phyloP scores from a whole-genome alignment of 2,329 filamentous ascomycete genomes.

The Botrytis medusae region DNA sequence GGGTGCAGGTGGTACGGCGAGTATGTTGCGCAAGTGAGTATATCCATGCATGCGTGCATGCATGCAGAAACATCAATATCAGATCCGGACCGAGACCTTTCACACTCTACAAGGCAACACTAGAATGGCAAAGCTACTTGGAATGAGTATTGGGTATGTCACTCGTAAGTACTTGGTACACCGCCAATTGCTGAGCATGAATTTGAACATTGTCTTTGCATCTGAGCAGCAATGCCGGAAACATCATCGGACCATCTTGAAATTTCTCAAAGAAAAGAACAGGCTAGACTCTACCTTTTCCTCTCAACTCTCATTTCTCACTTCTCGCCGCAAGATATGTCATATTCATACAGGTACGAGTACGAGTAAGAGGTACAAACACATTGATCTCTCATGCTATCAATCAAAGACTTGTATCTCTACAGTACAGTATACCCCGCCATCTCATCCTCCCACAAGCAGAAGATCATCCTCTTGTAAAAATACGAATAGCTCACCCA shows the following conservation, averaged over 20 bases:
- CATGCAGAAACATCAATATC: constrained; percentile 17
- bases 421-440: background rate
- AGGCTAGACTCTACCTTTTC: background rate
- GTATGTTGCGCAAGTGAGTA: constrained; percentile 10
- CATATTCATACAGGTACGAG: background rate
- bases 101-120: constrained; percentile 12
- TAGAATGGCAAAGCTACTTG: constrained; percentile 1
- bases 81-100: constrained; percentile 19
- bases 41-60: constrained; percentile 16
- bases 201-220: constrained; percentile 2
- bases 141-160: constrained; percentile 5
- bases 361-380: background rate
- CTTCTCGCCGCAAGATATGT: background rate
- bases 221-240: background rate
- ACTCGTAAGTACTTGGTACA: constrained; percentile 19
- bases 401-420: background rate
- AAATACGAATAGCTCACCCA: background rate
- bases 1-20: background rate
- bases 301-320: background rate
- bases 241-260: background rate
- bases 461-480: background rate
- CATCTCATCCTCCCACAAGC: background rate
- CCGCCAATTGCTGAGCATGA: constrained; percentile 12
- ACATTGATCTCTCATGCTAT: background rate
- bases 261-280: background rate